Evolutionary conservation across 2,329 filamentous ascomycete genomes (phyloP).

Genomic region (Sarocladium strictum): DNA sequence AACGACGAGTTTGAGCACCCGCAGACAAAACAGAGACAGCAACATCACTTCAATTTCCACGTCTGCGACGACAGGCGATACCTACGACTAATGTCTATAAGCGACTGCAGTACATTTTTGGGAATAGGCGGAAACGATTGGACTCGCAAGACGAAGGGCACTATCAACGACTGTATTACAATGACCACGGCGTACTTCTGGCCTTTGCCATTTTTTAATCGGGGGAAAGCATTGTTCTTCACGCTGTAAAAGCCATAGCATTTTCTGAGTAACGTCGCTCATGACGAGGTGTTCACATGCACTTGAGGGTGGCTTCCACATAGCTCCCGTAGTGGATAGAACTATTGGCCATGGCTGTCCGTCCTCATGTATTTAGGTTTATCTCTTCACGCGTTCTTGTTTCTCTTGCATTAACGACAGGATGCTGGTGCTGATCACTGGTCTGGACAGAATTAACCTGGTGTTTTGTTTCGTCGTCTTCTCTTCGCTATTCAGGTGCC

Average conservation of each 20-base stretch:
- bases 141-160: background rate
- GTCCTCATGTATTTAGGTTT: slow-evolving; percentile 8
- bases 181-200: background rate
- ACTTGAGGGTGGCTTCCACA: background rate
- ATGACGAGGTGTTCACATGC: background rate
- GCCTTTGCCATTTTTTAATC: background rate
- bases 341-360: background rate
- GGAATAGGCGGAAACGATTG: background rate
- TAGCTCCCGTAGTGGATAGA: background rate
- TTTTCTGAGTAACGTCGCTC: background rate
- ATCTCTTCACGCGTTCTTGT: background rate
- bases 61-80: slow-evolving; percentile 31
- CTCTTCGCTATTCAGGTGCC: background rate
- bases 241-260: background rate
- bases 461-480: background rate
- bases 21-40: slow-evolving; percentile 37
- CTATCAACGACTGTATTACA: slow-evolving; percentile 7
- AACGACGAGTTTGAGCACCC: slow-evolving; percentile 38
- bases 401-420: background rate
- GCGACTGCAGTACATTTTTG: background rate
- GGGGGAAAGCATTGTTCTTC: background rate
- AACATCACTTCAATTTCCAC: slow-evolving; percentile 27
- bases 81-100: slow-evolving; percentile 34
- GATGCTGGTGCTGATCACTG: background rate
- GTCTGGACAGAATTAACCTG: background rate